Evolutionary conservation across 2,329 filamentous ascomycete species (phyloP).

Genomic region (Exophiala aquamarina): DNA sequence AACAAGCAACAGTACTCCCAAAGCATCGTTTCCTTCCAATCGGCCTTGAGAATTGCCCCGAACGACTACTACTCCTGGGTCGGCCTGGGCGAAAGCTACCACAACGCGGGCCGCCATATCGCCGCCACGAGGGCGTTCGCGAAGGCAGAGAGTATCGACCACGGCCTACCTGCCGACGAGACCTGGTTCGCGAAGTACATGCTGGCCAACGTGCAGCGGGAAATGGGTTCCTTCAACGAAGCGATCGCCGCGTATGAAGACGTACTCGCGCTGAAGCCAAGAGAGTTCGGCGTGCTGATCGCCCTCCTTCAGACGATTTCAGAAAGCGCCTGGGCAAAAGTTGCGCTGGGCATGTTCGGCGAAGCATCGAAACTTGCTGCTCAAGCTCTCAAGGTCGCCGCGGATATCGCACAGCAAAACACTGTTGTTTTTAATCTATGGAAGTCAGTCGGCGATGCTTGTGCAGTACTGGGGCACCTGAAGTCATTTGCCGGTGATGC

Average conservation of each 20-base stretch:
- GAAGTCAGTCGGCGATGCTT: constrained; percentile 89
- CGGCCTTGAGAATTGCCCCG: constrained; percentile 78
- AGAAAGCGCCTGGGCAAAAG: constrained; percentile 73
- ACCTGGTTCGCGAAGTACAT: constrained; percentile 97
- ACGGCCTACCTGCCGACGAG: constrained; percentile 61
- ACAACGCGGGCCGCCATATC: constrained; percentile 88
- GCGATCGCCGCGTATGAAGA: constrained; percentile 74
- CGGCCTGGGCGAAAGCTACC: constrained; percentile 94
- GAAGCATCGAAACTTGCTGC: constrained; percentile 71
- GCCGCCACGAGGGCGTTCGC: constrained; percentile 91
- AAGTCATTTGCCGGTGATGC: constrained; percentile 66
- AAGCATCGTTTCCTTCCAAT: constrained; percentile 88
- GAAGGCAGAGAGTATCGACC: constrained; percentile 76
- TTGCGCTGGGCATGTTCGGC: constrained; percentile 84
- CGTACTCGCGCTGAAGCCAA: constrained; percentile 66
- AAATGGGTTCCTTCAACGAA: constrained; percentile 85
- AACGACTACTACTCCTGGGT: constrained; percentile 95
- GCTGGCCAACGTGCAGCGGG: constrained; percentile 90
- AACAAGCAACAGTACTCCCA: constrained; percentile 89
- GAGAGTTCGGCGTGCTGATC: constrained; percentile 83
- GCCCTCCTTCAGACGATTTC: constrained; percentile 85
- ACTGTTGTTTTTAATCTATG: constrained; percentile 86
- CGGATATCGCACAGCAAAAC: constrained; percentile 59
- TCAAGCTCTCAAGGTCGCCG: constrained; percentile 68
- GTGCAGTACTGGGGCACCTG: constrained; percentile 76